Base-by-base conservation (phyloP, 768 basidiomycete species). In the Lactarius vividus region DNA sequence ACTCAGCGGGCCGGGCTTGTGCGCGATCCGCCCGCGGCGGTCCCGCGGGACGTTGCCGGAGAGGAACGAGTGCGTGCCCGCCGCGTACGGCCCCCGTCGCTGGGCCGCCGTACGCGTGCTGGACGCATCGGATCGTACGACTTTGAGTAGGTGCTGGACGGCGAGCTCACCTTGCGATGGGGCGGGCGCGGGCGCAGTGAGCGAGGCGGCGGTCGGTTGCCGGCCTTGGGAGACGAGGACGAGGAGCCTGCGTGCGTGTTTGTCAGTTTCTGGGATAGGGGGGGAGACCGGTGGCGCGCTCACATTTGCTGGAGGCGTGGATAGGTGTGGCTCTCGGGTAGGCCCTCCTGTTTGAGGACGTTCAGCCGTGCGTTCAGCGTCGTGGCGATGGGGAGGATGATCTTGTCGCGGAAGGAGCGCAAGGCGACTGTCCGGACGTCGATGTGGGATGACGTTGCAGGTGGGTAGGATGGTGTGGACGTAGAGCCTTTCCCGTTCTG, bases 251-350 rank as follows among this genome's bases (percentile, higher is more conserved):
- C 4, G 46, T 10, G 42, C 37, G 70, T 37, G 72, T 13, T 31
- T 62, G 33, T 55, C 31, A 60, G 35, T 56, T 42, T 11, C 29
- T 46, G 13, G 16, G 52, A n/a, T 26, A 37, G 52, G 16, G 71
- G 52, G 16, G 71, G 28, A 9, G 56, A 52, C 26, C 10, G 0
- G 57, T 37, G 26, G 29, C 8, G 35, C 7, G 70, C 84, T 57
- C 71, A 90, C 92, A 94, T 93, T 75, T 94, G 92, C 69, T 92
- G 91, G 26, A 94, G 75, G 28, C 89, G 83, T 20, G 91, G 88
- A 66, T 86, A 84, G 2, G 82, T 80, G 15, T 81, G 75, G 2
- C 81, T 79, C 61, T 88, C 85, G 39, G 83, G 77, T 49, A 84
- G 78, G 53, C 78, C 81, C 56, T 88, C 88, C 64, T 88, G 84